Conservation (phyloP, 2,329 filamentous ascomycete genomes). For the Verticillium klebahnii region DNA sequence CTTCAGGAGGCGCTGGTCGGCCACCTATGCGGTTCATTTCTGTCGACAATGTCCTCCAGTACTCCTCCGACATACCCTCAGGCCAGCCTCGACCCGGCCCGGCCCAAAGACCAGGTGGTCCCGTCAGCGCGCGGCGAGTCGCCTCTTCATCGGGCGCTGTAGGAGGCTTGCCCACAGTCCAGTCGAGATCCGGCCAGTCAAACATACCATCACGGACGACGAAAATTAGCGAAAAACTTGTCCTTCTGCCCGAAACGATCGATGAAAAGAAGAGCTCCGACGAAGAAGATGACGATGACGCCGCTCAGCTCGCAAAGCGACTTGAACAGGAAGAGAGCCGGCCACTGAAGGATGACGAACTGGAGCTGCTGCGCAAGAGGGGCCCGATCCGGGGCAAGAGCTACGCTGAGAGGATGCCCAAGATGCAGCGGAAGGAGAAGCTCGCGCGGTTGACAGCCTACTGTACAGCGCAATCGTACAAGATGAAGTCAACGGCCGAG, state of each 20-base stretch:
- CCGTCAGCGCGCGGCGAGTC: slow-evolving; percentile 27
- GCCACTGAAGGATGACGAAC: slow-evolving; percentile 64
- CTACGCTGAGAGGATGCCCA: slow-evolving; percentile 89
- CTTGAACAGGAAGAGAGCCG: slow-evolving; percentile 55
- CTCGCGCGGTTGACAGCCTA: slow-evolving; percentile 90
- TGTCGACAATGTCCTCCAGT: slow-evolving; percentile 92
- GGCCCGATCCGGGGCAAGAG: slow-evolving; percentile 71
- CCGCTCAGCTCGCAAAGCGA: slow-evolving; percentile 25
- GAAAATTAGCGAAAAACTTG: slow-evolving; percentile 95
- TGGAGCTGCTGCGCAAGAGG: slow-evolving; percentile 57
- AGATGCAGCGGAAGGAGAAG: slow-evolving; percentile 80
- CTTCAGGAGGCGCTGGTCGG: slow-evolving; percentile 22
- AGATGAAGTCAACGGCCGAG: slow-evolving; percentile 79
- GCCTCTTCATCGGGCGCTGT: slow-evolving; percentile 13
- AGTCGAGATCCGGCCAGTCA: slow-evolving; percentile 45
- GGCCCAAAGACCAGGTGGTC: slow-evolving; percentile 41
- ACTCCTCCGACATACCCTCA: slow-evolving; percentile 91
- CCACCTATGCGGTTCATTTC: slow-evolving; percentile 70
- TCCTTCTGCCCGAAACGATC: slow-evolving; percentile 79
- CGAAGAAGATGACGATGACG: slow-evolving; percentile 48
- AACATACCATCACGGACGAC: slow-evolving; percentile 79
- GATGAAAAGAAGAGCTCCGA: slow-evolving; percentile 47
- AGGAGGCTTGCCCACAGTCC: slow-evolving; percentile 21
- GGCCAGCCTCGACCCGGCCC: slow-evolving; percentile 78
- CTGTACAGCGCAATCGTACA: slow-evolving; percentile 91